phyloP scores from a whole-genome alignment of 169 alveolate genomes.

The Cystoisospora suis region DNA sequence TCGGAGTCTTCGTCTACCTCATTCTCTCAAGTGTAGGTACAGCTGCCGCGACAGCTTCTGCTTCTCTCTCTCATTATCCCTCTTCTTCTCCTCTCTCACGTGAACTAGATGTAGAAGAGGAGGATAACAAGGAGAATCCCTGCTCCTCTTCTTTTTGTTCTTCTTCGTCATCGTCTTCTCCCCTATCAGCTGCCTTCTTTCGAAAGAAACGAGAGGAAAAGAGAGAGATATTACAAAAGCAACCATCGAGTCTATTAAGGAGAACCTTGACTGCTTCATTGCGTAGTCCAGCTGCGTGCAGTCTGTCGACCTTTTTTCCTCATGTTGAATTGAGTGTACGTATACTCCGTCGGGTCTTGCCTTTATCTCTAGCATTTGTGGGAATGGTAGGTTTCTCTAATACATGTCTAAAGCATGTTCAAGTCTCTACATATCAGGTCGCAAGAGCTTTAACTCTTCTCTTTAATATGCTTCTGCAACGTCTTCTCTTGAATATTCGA shows the following conservation, averaged over 20 bases:
- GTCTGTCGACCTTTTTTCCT: not conserved
- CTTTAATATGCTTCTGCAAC: conserved; percentile 67
- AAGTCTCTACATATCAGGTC: conserved; percentile 75
- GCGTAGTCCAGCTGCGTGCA: not conserved
- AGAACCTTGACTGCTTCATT: not conserved
- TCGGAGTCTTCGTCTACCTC: not conserved
- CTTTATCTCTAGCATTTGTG: conserved; percentile 70
- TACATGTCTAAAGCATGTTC: conserved; percentile 71
- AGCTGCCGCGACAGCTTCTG: not conserved
- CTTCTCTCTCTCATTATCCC: not conserved
- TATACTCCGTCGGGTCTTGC: conserved; percentile 43
- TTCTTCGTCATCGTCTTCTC: too few relatives aligned
- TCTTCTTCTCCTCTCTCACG: not conserved
- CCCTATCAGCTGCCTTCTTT: too few relatives aligned
- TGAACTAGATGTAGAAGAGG: not conserved
- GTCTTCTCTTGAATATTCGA: conserved; percentile 64
- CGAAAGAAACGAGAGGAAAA: not conserved
- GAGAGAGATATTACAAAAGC: not conserved
- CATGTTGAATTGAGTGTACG: not conserved
- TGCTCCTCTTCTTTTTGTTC: not conserved
- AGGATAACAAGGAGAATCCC: not conserved
- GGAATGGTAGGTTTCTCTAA: conserved; percentile 74
- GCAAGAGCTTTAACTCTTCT: conserved; percentile 75
- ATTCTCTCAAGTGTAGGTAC: not conserved
- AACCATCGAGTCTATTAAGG: not conserved